Evolutionary conservation across 768 basidiomycete species (phyloP), one percentile per base, ranked within the genome.

Genomic region (Porphyrellus cyaneotinctus): DNA sequence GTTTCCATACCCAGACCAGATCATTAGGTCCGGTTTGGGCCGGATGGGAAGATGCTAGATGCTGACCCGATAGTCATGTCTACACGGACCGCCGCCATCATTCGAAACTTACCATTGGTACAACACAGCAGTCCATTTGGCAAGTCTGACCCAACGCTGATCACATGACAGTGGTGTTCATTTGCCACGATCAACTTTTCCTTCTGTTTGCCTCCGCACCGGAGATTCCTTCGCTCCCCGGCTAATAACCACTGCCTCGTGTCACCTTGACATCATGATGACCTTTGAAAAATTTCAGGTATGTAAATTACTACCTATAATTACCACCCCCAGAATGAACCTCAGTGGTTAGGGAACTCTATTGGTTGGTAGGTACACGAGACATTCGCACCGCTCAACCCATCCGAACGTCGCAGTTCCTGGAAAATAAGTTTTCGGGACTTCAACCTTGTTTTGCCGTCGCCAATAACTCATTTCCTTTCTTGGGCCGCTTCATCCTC

Each of bases 1-100:
- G 45, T 53, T 63, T 67, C 63, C 61, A 67, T 57, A 56, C 58
- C 31, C 47, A 62, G 59, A 51, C 42, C 41, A 55, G 42, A 44
- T 54, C 43, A 41, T 36, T 56, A 54, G 56, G 24, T 58, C 58
- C 62, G 62, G 58, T 47, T 38, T 49, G 50, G 47, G 18, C 49
- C 64, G 63, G 58, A 48, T 59, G 53, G 39, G 50, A 54, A 61
- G 44, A 51, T 28, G 36, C 2, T 22, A 39, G 18, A 53, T 57
- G n/a, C n/a, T n/a, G 43, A 26, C 30, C 53, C 48, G 64, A 55
- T 61, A 26, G 44, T 54, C 52, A 51, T 64, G 53, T 49, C 57
- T 45, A 57, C 47, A 52, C 39, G 46, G 38, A 36, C 24, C 37
- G 45, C 39, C 38, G 49, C 20, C 30, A 43, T 49, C 41, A 64